Evolutionary conservation across 352 stramenopile genomes (phyloP), one percentile per base, ranked within the genome.

Genomic region (Phytopythium oedochilum): DNA sequence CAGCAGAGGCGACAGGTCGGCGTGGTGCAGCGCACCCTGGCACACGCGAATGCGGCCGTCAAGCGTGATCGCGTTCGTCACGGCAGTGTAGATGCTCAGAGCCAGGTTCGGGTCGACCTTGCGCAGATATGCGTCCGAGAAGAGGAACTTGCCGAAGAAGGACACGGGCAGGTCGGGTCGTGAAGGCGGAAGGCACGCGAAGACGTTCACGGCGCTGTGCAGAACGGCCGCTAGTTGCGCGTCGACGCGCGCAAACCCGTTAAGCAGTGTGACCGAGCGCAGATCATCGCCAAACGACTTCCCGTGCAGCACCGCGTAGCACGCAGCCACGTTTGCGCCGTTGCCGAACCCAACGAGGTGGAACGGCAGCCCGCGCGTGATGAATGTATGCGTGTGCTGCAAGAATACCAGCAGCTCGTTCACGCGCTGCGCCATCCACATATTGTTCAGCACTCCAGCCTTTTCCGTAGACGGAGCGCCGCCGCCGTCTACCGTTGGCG

Each of bases 111-210:
- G 66, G 38, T 96, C 88, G 4, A 97, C 73, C 47, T 89, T 78
- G 15, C 66, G 45, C 18, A 98, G 58, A 54, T 97, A 98, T 20
- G 57, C 80, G 26, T 96, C 89, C 4, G 84, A 96, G 58, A 97
- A 98, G n/a, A 97, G 72, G 54, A 96, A 97, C 31, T 95, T 89
- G 60, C 59, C 67, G 59, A 96, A 96, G 63, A 96, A 97, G 6
- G 83, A 83, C 32, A 97, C 76, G 1, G 90, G 85, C 18, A 97
- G 66, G 60, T 97, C 90, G 2, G 86, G 88, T 22, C 89, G 68
- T 9, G 73, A 65, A 8, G 74, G 63, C n/a, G 90, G 87, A 12
- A 96, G 76, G 46, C 78, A 94, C 28, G 78, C 61, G 35, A 97
- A 96, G 2, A 96, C 75, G 48, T 94, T 92, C 15, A 89, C 66